These are phyloP conservation scores for Salix arbutifolia DNA, from an alignment of 345 rosid genomes.

Conservation along the genomic window DNA sequence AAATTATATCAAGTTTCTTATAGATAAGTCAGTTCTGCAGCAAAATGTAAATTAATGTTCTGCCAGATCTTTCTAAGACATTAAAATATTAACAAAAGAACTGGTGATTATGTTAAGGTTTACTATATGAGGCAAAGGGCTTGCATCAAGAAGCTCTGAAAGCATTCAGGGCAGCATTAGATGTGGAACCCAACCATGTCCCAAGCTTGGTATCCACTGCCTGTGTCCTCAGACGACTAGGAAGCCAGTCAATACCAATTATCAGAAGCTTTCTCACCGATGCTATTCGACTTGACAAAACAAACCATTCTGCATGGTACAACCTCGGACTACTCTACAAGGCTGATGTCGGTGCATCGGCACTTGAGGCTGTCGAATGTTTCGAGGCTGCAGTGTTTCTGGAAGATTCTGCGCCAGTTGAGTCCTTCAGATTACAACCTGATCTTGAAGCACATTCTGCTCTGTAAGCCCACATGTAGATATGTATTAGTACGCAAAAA, in stretches of 20 bases:
- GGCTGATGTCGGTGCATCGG: conserved; percentile 31
- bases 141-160: conserved; percentile 50
- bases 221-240: conserved; percentile 42
- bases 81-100: neutral
- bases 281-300: conserved; percentile 56
- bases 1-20: neutral
- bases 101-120: conserved; percentile 38
- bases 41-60: neutral
- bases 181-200: conserved; percentile 55
- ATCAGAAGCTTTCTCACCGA: conserved; percentile 61
- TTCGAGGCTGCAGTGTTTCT: conserved; percentile 58
- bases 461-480: neutral
- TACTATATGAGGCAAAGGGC: conserved; percentile 48
- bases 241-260: conserved; percentile 34
- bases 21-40: neutral
- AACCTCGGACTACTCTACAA: conserved; percentile 57
- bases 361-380: conserved; percentile 57
- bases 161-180: conserved; percentile 50
- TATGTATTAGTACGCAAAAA: neutral
- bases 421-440: conserved; percentile 58
- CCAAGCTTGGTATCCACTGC: conserved; percentile 70
- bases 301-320: conserved; percentile 70
- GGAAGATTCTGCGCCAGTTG: conserved; percentile 67
- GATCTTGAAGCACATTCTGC: neutral
- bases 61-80: neutral